These are phyloP conservation scores for Oropetium thomaeum DNA, from an alignment of 176 grass and related monocot species.

Conservation along the genomic window DNA sequence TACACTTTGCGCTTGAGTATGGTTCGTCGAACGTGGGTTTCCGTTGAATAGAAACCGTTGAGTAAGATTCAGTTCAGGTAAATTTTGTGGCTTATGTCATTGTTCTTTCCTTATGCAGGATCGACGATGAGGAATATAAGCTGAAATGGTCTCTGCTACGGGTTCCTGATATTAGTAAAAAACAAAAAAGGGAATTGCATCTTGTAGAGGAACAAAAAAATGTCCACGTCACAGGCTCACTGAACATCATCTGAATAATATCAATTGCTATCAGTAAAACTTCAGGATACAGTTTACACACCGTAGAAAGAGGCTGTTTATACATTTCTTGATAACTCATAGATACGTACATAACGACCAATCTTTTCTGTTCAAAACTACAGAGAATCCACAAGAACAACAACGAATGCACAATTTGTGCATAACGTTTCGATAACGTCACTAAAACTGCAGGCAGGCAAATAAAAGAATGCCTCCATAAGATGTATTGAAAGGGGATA, in stretches of 20 bases:
- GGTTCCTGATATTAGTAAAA: neutral
- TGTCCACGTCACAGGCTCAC: neutral
- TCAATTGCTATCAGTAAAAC: neutral
- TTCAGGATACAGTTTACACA: neutral
- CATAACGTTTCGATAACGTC: conserved; percentile 5
- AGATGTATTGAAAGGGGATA: conserved; percentile 35
- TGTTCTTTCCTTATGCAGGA: neutral
- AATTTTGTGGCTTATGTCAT: neutral
- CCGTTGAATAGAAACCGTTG: neutral
- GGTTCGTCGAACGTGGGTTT: neutral
- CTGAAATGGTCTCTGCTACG: too few relatives aligned
- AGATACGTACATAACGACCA: neutral
- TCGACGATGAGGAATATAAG: neutral
- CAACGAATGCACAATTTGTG: neutral
- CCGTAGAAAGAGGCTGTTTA: neutral
- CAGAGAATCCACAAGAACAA: conserved; percentile 7
- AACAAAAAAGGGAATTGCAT: too few relatives aligned
- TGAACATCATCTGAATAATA: neutral
- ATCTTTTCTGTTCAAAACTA: neutral
- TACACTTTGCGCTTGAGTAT: neutral
- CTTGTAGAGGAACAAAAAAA: neutral
- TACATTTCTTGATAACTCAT: conserved; percentile 19
- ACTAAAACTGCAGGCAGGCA: conserved; percentile 30
- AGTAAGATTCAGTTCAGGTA: neutral
- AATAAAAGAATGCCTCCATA: conserved; percentile 62